Conservation (phyloP, 768 basidiomycete genomes). For the Suillus paluster region DNA sequence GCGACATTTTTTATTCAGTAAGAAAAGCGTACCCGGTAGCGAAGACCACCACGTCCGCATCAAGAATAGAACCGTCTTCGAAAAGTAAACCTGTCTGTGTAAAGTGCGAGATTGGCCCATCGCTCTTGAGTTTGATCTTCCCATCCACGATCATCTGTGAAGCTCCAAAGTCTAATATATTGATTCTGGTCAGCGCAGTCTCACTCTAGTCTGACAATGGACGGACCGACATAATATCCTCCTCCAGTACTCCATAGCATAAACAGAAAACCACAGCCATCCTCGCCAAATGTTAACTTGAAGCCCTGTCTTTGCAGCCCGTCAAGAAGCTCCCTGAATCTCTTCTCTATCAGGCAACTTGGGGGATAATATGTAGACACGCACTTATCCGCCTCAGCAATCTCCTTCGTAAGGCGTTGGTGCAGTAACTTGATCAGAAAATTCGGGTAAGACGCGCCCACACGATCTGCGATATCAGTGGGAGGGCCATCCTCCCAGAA, state of each 20-base stretch:
- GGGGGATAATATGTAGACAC: conserved; percentile 13
- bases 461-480: conserved; percentile 57
- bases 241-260: conserved; percentile 54
- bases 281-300: conserved; percentile 52
- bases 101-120: conserved; percentile 46
- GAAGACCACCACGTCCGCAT: conserved; percentile 53
- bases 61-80: conserved; percentile 44
- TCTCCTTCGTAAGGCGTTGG: conserved; percentile 41
- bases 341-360: neutral
- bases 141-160: conserved; percentile 48
- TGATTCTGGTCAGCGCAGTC: neutral
- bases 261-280: conserved; percentile 54
- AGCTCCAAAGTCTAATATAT: conserved; percentile 45
- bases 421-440: conserved; percentile 34
- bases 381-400: conserved; percentile 62
- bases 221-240: conserved; percentile 69
- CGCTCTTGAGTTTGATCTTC: conserved; percentile 52
- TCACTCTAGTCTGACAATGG: neutral
- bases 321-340: conserved; percentile 52
- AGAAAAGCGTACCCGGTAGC: conserved; percentile 49
- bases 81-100: conserved; percentile 45
- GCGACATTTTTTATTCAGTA: neutral
- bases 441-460: conserved; percentile 52
- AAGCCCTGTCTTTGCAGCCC: conserved; percentile 63
- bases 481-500: conserved; percentile 53